Conservation (phyloP, 2,329 filamentous ascomycete genomes). For the Aspergillus sclerotialis region DNA sequence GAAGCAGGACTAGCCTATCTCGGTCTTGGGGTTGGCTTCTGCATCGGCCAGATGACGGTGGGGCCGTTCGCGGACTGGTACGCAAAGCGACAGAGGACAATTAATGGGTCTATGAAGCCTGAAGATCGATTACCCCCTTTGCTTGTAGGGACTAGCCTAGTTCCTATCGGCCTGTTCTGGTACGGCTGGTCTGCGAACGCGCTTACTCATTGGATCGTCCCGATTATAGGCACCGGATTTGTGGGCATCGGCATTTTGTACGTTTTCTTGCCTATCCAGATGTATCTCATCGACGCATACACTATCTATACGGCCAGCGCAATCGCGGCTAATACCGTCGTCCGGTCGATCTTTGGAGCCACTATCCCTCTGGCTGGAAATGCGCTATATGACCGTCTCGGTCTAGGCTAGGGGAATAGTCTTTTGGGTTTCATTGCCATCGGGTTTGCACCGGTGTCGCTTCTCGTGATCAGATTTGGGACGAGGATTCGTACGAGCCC, state of each 20-base stretch:
- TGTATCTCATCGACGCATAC: constrained; percentile 54
- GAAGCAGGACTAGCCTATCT: constrained; percentile 41
- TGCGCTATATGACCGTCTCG: constrained; percentile 36
- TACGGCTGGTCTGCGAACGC: constrained; percentile 54
- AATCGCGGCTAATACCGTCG: constrained; percentile 46
- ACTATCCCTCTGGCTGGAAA: constrained; percentile 53
- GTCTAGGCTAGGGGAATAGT: constrained; percentile 42
- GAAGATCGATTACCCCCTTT: constrained; percentile 48
- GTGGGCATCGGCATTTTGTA: constrained; percentile 48
- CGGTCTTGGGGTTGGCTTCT: constrained; percentile 37
- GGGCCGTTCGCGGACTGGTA: constrained; percentile 25
- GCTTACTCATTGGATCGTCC: constrained; percentile 52
- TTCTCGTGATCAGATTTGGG: constrained; percentile 19
- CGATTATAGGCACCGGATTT: constrained; percentile 50
- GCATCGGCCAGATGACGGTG: constrained; percentile 24
- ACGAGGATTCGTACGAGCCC: constrained; percentile 13
- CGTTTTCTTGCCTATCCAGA: constrained; percentile 47
- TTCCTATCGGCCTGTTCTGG: constrained; percentile 50
- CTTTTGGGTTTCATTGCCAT: constrained; percentile 49
- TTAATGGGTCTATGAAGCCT: constrained; percentile 34
- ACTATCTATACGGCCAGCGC: constrained; percentile 39
- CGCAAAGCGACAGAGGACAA: too few relatives aligned
- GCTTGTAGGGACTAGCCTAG: constrained; percentile 45
- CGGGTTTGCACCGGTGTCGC: constrained; percentile 32
- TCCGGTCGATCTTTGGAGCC: constrained; percentile 50